Conservation (phyloP, 495 filamentous ascomycete genomes). For the Gamarada debralockiae region DNA sequence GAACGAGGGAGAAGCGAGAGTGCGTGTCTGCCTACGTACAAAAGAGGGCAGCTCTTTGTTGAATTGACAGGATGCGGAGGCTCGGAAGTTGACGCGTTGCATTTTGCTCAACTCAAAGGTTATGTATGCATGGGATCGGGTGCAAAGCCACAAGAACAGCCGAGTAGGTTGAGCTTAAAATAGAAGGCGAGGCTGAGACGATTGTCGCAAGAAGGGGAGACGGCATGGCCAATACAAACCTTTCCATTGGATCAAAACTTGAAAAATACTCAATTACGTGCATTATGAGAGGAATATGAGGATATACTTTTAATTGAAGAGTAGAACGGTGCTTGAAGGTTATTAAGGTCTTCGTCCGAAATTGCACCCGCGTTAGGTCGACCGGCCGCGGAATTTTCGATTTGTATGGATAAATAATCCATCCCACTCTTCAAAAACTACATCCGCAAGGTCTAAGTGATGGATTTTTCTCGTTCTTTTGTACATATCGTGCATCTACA, state of each 20-base stretch:
- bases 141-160: too few relatives aligned
- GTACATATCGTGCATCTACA: not conserved
- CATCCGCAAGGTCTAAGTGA: constrained; percentile 2
- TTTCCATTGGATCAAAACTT: not conserved
- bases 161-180: too few relatives aligned
- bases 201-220: too few relatives aligned
- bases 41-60: too few relatives aligned
- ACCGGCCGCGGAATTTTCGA: too few relatives aligned
- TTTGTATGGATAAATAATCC: not conserved
- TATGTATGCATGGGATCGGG: too few relatives aligned
- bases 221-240: too few relatives aligned
- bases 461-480: constrained; percentile 2
- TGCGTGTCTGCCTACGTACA: not conserved
- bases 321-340: too few relatives aligned
- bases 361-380: too few relatives aligned
- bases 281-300: too few relatives aligned
- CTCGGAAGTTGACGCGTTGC: constrained; percentile 2
- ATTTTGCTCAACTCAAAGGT: not conserved
- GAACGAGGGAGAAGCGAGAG: not conserved
- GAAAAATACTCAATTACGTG: too few relatives aligned
- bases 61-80: not conserved
- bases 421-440: constrained; percentile 19
- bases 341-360: too few relatives aligned
- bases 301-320: not conserved
- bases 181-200: not conserved